Conservation (phyloP, 192 early-diverging fungal species). For the Backusella macrospora region DNA sequence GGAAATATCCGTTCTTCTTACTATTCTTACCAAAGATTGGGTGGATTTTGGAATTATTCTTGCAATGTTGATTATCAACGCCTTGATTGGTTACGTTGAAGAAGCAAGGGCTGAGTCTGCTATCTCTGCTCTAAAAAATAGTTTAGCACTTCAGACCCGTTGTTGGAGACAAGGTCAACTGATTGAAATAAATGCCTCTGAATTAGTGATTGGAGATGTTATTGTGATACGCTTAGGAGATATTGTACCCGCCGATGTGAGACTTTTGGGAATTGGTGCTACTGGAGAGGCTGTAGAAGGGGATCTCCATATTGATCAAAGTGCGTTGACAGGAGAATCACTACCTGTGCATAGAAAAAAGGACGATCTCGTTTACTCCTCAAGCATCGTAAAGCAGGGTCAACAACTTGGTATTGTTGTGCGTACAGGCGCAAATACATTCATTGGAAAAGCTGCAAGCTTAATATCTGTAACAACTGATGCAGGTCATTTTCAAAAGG, state of each 20-base stretch:
- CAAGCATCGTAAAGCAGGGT: conserved; percentile 74
- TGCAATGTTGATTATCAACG: conserved; percentile 63
- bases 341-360: conserved; percentile 61
- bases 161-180: conserved; percentile 61
- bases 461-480: conserved; percentile 69
- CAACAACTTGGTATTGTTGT: conserved; percentile 70
- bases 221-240: conserved; percentile 73
- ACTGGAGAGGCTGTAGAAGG: conserved; percentile 56
- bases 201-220: conserved; percentile 74
- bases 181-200: conserved; percentile 49
- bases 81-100: conserved; percentile 72
- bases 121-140: conserved; percentile 71
- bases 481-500: conserved; percentile 78
- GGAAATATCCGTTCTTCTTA: conserved; percentile 56
- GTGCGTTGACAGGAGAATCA: conserved; percentile 76
- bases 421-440: conserved; percentile 74
- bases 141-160: conserved; percentile 66
- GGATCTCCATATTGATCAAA: conserved; percentile 69
- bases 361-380: conserved; percentile 67
- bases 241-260: conserved; percentile 75
- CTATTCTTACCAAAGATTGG: conserved; percentile 61
- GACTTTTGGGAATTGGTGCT: conserved; percentile 53
- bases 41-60: conserved; percentile 64
- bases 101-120: conserved; percentile 75
- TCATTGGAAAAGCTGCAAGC: conserved; percentile 74